Evolutionary conservation across 1,284 basidiomycete species (phyloP), one percentile per base, ranked within the genome.

Genomic region (Xerocomus minutiporus): DNA sequence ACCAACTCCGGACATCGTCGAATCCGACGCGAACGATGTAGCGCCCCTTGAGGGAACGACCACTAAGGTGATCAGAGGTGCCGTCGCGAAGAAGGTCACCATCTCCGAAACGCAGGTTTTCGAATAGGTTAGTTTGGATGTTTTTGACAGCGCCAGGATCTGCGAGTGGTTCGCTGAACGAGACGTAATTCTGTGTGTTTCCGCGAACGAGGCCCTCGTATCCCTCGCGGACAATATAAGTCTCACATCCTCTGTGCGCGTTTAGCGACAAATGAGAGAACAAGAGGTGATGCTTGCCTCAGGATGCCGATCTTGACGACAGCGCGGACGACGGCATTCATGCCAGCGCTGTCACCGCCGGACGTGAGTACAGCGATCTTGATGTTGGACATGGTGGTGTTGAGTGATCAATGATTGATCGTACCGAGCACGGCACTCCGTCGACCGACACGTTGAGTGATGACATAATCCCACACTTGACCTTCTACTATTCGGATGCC

Each of bases 1-100:
- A 88, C 93, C 95, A 99, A 5, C 93, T 92, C 32, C 93, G 79
- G 25, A 98, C 96, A 72, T 99, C 97, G 67, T 99, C 97, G 91
- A 96, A 99, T 5, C 96, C 97, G 3, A 97, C 95, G 55, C 93
- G 80, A 43, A 99, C 88, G 65, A 99, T 98, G 73, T 98, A 95
- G 46, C 89, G 79, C 1, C 94, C 94, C 64, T 89, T 93, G 59
- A 98, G 79, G 7, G 84, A 84, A 54, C 84, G 78, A 9, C 84
- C 86, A 8, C 34, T 36, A 0, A 52, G 32, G 58, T 77, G 78
- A 63, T 98, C 96, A 28, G 90, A 88, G 12, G 93, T 94, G 6
- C 96, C 96, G 64, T 98, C 91, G 61, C 83, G 88, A 49, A 99
- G 76, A 35, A 97, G 76, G 55, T 86, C 83, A 0, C 95, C 96